Evolutionary conservation across 2,329 filamentous ascomycete genomes (phyloP), one percentile per base, ranked within the genome.

Genomic region (Diaporthe sp.): DNA sequence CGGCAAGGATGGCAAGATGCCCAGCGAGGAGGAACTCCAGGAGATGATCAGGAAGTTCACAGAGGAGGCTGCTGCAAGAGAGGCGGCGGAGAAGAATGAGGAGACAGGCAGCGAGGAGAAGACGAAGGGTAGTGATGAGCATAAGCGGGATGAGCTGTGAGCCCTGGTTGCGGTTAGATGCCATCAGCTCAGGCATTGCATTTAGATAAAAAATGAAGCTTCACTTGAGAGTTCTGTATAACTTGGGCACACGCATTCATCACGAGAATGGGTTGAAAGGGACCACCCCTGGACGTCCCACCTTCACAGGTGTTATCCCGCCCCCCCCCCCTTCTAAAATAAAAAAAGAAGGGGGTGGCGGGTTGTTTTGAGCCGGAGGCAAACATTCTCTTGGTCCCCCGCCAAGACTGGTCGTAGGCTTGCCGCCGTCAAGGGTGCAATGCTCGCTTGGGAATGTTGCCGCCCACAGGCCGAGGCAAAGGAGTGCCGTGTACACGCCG

Each of bases 41-140:
- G 86, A 87, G 78, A 88, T 91, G 78, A 88, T 92, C 78, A 86
- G 86, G 79, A 81, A 84, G 78, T 79, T 82, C 71, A 79, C 78
- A 44, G 77, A 81, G 77, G 81, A 84, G 75, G 78, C 81, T 58
- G 76, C 76, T 39, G 71, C 42, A 30, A 77, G 77, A 50, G 39
- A 73, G 42, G 76, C 76, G 73, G 72, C 75, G 32, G 70, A 50
- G 25, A 71, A 71, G 56, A 39, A 53, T 9, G 73, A 76, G 61
- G 65, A 75, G 72, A 32, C 75, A 55, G 65, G 75, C 32, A 73
- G 76, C 50, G 69, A 77, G 68, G 78, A 77, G 58, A 79, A 79
- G 73, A 79, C 80, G 69, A 78, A 78, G 68, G 73, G 75, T 51
- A 63, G 76, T 30, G 58, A 77, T 68, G 72, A 74, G 75, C 76